Percentiles rank a stretch among this genome's conserved stretches.
These are phyloP conservation scores for Tolypocladium cylindrosporum DNA, from an alignment of 2,329 filamentous ascomycete genomes.

Conservation along the genomic window DNA sequence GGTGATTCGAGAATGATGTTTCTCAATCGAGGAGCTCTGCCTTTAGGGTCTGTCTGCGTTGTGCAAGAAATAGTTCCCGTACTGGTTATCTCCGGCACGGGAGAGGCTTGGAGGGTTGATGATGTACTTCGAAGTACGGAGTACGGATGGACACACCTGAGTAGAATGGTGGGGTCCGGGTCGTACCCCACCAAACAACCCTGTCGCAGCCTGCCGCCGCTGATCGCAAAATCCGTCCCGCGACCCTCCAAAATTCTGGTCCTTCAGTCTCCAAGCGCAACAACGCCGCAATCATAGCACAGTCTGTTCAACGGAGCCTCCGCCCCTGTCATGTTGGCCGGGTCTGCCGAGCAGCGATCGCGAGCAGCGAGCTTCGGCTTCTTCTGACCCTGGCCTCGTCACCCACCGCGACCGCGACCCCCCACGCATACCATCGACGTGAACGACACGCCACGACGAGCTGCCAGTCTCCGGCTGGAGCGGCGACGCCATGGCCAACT, in stretches of 20 bases:
- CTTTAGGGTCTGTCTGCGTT: neutral
- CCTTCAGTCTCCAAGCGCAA: neutral
- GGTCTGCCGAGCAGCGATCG: neutral
- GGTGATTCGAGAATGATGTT: neutral
- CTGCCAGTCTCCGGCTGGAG: neutral
- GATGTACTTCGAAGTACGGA: no score
- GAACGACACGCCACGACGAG: neutral
- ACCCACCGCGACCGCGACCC: neutral
- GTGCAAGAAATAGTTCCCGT: neutral
- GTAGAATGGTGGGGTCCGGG: neutral
- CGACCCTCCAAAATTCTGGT: neutral
- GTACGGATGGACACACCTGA: no score
- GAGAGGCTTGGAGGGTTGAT: no score
- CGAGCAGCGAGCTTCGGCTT: constrained; percentile 1
- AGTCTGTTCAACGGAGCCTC: neutral
- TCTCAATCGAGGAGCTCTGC: neutral
- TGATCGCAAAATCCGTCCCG: neutral
- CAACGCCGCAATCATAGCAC: neutral
- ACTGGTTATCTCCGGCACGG: no score
- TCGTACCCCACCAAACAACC: constrained; percentile 1
- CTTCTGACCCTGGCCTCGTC: constrained; percentile 1
- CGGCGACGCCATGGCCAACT: constrained; percentile 3
- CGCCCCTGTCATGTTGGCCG: constrained; percentile 5
- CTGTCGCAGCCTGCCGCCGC: neutral
- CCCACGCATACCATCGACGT: neutral